Evolutionary conservation across 2,329 filamentous ascomycete genomes (phyloP).

Genomic region (Sporothrix mexicana): DNA sequence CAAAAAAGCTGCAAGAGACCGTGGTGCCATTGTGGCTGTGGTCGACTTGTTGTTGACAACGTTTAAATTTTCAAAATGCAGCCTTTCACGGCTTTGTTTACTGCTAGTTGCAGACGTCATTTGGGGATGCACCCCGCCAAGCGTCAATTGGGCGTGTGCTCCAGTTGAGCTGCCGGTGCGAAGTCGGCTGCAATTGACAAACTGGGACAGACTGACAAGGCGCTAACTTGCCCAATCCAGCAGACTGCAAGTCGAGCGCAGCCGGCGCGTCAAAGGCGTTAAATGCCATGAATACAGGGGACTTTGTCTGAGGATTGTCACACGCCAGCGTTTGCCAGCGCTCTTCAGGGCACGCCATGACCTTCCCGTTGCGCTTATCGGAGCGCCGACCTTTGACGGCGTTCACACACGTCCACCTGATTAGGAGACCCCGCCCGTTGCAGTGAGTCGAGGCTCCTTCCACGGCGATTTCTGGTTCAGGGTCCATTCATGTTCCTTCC

Average conservation of each 20-base stretch:
- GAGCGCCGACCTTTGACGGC: not conserved
- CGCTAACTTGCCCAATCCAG: slow-evolving; percentile 2
- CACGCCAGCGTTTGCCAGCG: not conserved
- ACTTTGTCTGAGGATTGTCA: not conserved
- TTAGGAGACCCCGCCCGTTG: not conserved
- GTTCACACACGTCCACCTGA: not conserved
- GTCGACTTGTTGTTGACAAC: not conserved
- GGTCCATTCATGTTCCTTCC: not conserved
- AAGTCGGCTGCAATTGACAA: slow-evolving; percentile 19
- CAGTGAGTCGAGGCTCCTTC: not conserved
- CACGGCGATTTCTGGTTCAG: not conserved
- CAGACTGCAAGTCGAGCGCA: no score
- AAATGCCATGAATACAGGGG: no score
- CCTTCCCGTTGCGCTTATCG: slow-evolving; percentile 14
- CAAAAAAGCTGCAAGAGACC: slow-evolving; percentile 58
- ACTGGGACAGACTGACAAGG: not conserved
- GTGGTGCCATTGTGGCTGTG: slow-evolving; percentile 27
- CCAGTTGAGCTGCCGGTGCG: no score
- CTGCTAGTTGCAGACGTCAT: slow-evolving; percentile 12
- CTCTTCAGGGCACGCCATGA: not conserved
- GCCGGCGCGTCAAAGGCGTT: not conserved
- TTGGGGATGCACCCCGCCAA: not conserved
- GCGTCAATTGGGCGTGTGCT: not conserved
- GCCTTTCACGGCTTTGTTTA: no score
- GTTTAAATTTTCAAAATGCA: no score